Evolutionary conservation across 352 stramenopile genomes (phyloP).

Genomic region (Phytophthora agathidicida): DNA sequence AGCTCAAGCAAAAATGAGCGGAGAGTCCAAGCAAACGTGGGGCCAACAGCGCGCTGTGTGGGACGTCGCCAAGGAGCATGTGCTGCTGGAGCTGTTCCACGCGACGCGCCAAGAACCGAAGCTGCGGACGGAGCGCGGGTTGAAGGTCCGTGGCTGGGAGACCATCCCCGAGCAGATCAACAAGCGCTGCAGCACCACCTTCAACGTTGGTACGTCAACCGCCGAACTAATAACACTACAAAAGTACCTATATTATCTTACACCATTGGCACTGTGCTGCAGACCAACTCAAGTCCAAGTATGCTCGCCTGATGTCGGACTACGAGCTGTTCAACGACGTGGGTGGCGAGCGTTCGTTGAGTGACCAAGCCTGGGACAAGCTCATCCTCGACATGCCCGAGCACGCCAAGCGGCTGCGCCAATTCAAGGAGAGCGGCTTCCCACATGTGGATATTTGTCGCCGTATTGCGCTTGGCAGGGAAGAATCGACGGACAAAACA

Average conservation of each 20-base stretch:
- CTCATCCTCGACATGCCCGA: constrained; percentile 28
- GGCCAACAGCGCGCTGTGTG: constrained; percentile 34
- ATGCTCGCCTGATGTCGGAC: constrained; percentile 36
- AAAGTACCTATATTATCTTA: too few relatives aligned
- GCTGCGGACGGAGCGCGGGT: constrained; percentile 24
- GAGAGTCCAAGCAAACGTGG: constrained; percentile 19
- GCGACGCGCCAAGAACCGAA: constrained; percentile 24
- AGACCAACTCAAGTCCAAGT: constrained; percentile 45
- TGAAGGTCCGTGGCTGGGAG: constrained; percentile 25
- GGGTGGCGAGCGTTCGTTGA: constrained; percentile 12
- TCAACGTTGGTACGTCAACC: constrained; percentile 27
- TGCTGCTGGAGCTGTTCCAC: constrained; percentile 34
- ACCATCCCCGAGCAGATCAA: constrained; percentile 35
- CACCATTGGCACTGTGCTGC: too few relatives aligned
- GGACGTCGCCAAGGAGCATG: constrained; percentile 23
- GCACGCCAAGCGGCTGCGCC: constrained; percentile 16
- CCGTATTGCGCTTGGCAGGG: constrained; percentile 16
- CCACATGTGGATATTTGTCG: constrained; percentile 27
- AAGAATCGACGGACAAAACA: constrained; percentile 8
- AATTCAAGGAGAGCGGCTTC: constrained; percentile 32
- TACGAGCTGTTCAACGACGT: constrained; percentile 38
- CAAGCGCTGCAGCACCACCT: constrained; percentile 25
- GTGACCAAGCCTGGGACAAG: constrained; percentile 30
- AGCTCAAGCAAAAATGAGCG: constrained; percentile 12
- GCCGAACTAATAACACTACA: too few relatives aligned